phyloP scores from a whole-genome alignment of 2,329 filamentous ascomycete genomes.

The Fusarium bulbicola region DNA sequence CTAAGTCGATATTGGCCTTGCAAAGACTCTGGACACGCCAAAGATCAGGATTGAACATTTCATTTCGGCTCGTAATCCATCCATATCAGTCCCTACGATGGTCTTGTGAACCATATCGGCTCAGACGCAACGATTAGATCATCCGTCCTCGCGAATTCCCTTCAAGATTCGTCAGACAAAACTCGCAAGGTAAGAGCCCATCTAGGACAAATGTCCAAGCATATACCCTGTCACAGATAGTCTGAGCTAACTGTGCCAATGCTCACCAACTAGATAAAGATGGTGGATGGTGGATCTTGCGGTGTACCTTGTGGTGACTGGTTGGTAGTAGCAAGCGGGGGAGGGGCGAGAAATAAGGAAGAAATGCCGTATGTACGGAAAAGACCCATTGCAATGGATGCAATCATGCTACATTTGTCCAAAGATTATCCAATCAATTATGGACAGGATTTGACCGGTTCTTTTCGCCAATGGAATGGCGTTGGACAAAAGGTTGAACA shows the following conservation, averaged over 20 bases:
- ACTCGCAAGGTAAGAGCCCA: slow-evolving; percentile 3
- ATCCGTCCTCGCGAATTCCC: background rate
- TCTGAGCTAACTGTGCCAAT: slow-evolving; percentile 3
- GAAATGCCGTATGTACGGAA: slow-evolving; percentile 6
- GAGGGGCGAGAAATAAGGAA: slow-evolving; percentile 32
- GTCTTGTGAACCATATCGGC: background rate
- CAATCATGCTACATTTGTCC: slow-evolving; percentile 22
- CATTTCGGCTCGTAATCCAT: background rate
- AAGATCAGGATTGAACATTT: background rate
- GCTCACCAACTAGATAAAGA: slow-evolving; percentile 17
- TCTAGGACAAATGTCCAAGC: background rate
- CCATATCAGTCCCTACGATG: background rate
- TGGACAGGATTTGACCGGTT: background rate
- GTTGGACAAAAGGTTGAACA: background rate
- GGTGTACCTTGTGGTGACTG: slow-evolving; percentile 23
- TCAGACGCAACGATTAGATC: background rate
- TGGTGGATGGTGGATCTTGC: slow-evolving; percentile 34
- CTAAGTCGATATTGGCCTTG: background rate
- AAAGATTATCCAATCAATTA: slow-evolving; percentile 23
- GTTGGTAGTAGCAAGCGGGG: slow-evolving; percentile 29
- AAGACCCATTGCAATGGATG: slow-evolving; percentile 17
- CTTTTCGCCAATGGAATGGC: slow-evolving; percentile 4
- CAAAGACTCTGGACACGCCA: background rate
- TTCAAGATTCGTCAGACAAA: background rate
- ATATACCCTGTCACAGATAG: slow-evolving; percentile 27